phyloP scores from a whole-genome alignment of 2,329 filamentous ascomycete genomes.

The Elsinoe perseae region DNA sequence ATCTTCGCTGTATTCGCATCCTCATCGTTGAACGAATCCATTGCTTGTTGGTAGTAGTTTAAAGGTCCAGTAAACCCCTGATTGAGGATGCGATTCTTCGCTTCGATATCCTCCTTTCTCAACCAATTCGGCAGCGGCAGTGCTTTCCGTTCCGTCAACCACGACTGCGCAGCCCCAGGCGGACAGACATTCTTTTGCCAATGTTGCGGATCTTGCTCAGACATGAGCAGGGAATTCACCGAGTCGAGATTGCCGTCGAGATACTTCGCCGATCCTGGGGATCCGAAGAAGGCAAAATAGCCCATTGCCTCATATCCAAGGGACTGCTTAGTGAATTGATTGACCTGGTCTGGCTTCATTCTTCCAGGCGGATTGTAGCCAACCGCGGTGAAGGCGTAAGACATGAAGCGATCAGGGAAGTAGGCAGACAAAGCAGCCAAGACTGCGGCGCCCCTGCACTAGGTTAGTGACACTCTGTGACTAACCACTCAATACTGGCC shows the following conservation, averaged over 20 bases:
- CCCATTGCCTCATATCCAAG: slow-evolving; percentile 34
- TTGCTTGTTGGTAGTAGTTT: slow-evolving; percentile 32
- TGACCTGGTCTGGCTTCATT: slow-evolving; percentile 31
- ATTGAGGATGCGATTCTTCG: slow-evolving; percentile 22
- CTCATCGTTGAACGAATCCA: slow-evolving; percentile 24
- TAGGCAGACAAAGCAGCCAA: slow-evolving; percentile 38
- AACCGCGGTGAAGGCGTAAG: slow-evolving; percentile 38
- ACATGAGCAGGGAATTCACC: slow-evolving; percentile 25
- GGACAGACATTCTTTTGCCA: slow-evolving; percentile 34
- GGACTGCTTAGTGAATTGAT: slow-evolving; percentile 26
- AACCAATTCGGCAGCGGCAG: slow-evolving; percentile 31
- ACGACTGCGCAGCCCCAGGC: slow-evolving; percentile 30
- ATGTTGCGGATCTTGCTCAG: slow-evolving; percentile 20
- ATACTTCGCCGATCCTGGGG: slow-evolving; percentile 34
- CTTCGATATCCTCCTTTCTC: slow-evolving; percentile 30
- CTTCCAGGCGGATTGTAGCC: slow-evolving; percentile 34
- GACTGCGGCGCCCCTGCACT: slow-evolving; percentile 30
- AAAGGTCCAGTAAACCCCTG: slow-evolving; percentile 31
- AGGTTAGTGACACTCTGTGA: not conserved
- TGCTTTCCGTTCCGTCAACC: slow-evolving; percentile 19
- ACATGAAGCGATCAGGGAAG: slow-evolving; percentile 35
- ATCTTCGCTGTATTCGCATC: slow-evolving; percentile 27
- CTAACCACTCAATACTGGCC: slow-evolving; percentile 23
- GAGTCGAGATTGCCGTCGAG: slow-evolving; percentile 34
- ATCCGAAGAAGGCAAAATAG: slow-evolving; percentile 43